Evolutionary conservation across 2,329 filamentous ascomycete genomes (phyloP), one percentile per base, ranked within the genome.

Genomic region (Pleomassaria siparia): DNA sequence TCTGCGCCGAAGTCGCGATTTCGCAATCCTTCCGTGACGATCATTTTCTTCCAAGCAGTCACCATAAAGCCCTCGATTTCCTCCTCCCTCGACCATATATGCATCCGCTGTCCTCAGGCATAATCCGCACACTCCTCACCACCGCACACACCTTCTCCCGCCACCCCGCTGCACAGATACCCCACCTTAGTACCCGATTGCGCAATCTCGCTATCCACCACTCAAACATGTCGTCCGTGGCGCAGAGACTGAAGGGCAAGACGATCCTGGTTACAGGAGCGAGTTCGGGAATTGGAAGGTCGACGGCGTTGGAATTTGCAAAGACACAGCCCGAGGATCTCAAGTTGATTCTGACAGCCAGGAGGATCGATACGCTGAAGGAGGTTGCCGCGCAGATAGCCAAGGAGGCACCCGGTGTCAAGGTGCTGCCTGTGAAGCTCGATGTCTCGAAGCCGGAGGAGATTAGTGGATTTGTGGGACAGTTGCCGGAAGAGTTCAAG

Each of bases 251-350:
- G 51, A 81, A 87, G 64, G 91, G 91, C 81, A 97, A 97, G 77
- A 97, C 91, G 4, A 79, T 97, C 49, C 74, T 97, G 47, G 82
- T 99, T 54, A 97, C 94, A 4, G 94, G 94, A 47, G 94, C 94
- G 25, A 94, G 88, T 3, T 95, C 90, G 16, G 94, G 94, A 53
- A 97, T 99, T 72, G 94, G 94, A 20, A 83, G 81, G 46, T 83
- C 81, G 60, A 87, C 82, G 15, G 94, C 92, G n/a, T 77, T 94
- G 56, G 94, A 97, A 72, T 99, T 97, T 66, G 94, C 94, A 21
- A 84, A 89, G 47, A 92, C 91, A 2, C 82, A 87, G 18, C 90
- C 90, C 7, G 80, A 85, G 46, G 81, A 87, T 69, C 79, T 97
- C 56, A 90, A 88, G 69, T 80, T 99, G 42, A 85, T 97, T 59